phyloP scores from a whole-genome alignment of 1,284 basidiomycete genomes.

The Nidula niveotomentosa region DNA sequence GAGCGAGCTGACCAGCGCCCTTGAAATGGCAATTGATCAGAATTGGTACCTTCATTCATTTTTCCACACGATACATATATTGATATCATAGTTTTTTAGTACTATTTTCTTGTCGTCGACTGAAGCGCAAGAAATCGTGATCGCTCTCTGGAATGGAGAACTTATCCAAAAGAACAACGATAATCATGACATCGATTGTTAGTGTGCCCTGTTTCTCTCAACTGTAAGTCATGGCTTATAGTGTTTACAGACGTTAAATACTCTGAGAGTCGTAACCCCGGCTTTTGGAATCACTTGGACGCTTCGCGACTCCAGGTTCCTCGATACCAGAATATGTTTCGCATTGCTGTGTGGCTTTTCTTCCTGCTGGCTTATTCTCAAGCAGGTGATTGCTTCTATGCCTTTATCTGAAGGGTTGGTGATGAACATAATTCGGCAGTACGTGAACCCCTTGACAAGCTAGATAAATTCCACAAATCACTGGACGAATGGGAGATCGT shows the following conservation, averaged over 20 bases:
- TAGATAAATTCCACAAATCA: slow-evolving; percentile 44
- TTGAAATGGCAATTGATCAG: slow-evolving; percentile 85
- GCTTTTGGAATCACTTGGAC: slow-evolving; percentile 74
- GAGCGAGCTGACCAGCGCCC: slow-evolving; percentile 72
- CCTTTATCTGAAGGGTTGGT: slow-evolving; percentile 4
- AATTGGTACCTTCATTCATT: slow-evolving; percentile 53
- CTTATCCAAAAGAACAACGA: slow-evolving; percentile 78
- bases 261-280: slow-evolving; percentile 44
- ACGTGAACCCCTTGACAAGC: slow-evolving; percentile 67
- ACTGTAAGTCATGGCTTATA: slow-evolving; percentile 1
- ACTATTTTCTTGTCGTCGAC: slow-evolving; percentile 85
- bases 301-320: slow-evolving; percentile 86
- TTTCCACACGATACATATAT: not conserved
- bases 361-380: slow-evolving; percentile 87
- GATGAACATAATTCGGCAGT: slow-evolving; percentile 38
- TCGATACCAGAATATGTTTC: slow-evolving; percentile 76
- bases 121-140: slow-evolving; percentile 85
- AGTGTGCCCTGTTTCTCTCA: slow-evolving; percentile 14
- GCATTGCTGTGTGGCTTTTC: slow-evolving; percentile 79
- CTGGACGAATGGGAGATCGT: slow-evolving; percentile 79
- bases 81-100: slow-evolving; percentile 31
- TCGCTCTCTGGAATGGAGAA: slow-evolving; percentile 79
- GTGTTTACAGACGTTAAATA: slow-evolving; percentile 56
- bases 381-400: slow-evolving; percentile 52
- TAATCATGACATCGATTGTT: slow-evolving; percentile 70